These are phyloP conservation scores for Exophiala sp. DNA, from an alignment of 2,329 filamentous ascomycete species.

Conservation along the genomic window DNA sequence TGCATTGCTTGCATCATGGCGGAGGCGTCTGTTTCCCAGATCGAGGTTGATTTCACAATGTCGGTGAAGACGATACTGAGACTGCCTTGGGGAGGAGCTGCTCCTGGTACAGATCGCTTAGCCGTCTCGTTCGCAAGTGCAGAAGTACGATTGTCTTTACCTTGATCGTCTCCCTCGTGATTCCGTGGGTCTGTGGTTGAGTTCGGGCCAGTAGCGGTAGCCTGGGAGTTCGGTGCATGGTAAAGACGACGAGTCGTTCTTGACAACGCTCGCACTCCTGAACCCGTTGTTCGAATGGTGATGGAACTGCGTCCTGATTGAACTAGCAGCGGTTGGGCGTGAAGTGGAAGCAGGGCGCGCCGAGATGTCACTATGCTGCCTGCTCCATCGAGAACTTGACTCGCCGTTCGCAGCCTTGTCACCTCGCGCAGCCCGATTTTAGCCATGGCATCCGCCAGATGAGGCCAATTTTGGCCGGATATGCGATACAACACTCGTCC, in stretches of 20 bases:
- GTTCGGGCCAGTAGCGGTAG: not conserved
- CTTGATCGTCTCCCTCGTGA: too few relatives aligned
- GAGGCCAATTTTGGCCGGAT: not conserved
- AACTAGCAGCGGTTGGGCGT: not conserved
- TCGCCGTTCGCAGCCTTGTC: slow-evolving; percentile 3
- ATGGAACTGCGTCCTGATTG: not conserved
- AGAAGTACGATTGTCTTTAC: too few relatives aligned
- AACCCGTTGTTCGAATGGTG: not conserved
- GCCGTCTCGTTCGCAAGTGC: not conserved
- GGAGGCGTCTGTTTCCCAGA: slow-evolving; percentile 24
- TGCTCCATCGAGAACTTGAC: not conserved
- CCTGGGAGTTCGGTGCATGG: not conserved
- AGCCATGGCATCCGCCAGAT: slow-evolving; percentile 4
- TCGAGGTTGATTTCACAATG: slow-evolving; percentile 26
- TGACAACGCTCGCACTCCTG: not conserved
- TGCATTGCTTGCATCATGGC: slow-evolving; percentile 25
- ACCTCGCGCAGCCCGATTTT: slow-evolving; percentile 7
- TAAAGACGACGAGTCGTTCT: not conserved
- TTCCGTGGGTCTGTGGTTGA: not conserved
- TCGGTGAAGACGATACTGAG: slow-evolving; percentile 28
- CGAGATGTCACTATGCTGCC: too few relatives aligned
- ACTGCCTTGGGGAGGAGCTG: slow-evolving; percentile 13
- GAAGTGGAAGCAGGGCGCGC: not conserved
- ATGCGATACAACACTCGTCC: too few relatives aligned
- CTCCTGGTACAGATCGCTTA: not conserved